These are phyloP conservation scores for Bryoglossum gracile DNA, from an alignment of 495 filamentous ascomycete genomes.

Conservation along the genomic window DNA sequence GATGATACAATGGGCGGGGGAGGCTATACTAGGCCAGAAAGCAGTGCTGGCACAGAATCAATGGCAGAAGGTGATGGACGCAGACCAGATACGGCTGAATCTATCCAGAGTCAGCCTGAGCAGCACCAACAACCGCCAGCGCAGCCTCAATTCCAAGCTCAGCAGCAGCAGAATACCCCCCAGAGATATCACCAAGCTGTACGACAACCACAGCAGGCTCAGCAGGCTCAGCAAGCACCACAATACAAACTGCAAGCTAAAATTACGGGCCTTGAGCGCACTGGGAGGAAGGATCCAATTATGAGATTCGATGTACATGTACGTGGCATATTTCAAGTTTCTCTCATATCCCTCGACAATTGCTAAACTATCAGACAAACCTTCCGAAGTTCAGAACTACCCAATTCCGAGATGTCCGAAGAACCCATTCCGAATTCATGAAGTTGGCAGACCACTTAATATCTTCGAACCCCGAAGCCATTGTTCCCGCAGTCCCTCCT, in stretches of 20 bases:
- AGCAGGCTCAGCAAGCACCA: slow-evolving; percentile 36
- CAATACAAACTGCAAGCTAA: slow-evolving; percentile 87
- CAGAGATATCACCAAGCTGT: slow-evolving; percentile 33
- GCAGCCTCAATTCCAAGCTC: slow-evolving; percentile 19
- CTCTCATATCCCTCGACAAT: slow-evolving; percentile 7
- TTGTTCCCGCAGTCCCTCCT: slow-evolving; percentile 95
- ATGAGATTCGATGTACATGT: slow-evolving; percentile 96
- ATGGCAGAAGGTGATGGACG: slow-evolving; percentile 20
- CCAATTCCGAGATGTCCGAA: slow-evolving; percentile 93
- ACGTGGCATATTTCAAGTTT: slow-evolving; percentile 31
- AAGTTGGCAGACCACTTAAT: slow-evolving; percentile 93
- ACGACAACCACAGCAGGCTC: slow-evolving; percentile 30
- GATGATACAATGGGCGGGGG: slow-evolving; percentile 21
- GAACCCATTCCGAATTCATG: slow-evolving; percentile 89
- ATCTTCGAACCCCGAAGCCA: slow-evolving; percentile 89
- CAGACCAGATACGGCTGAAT: slow-evolving; percentile 36
- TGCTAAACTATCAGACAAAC: slow-evolving; percentile 62
- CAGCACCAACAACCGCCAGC: slow-evolving; percentile 30
- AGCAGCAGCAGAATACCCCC: slow-evolving; percentile 37
- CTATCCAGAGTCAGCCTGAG: slow-evolving; percentile 37
- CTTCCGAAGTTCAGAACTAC: slow-evolving; percentile 95
- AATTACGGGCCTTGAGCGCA: slow-evolving; percentile 85
- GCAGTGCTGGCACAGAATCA: slow-evolving; percentile 19
- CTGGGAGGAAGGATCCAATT: slow-evolving; percentile 91
- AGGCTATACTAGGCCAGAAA: slow-evolving; percentile 16